Evolutionary conservation across 2,329 filamentous ascomycete species (phyloP).

Genomic region (Teratosphaeria zuluensis): DNA sequence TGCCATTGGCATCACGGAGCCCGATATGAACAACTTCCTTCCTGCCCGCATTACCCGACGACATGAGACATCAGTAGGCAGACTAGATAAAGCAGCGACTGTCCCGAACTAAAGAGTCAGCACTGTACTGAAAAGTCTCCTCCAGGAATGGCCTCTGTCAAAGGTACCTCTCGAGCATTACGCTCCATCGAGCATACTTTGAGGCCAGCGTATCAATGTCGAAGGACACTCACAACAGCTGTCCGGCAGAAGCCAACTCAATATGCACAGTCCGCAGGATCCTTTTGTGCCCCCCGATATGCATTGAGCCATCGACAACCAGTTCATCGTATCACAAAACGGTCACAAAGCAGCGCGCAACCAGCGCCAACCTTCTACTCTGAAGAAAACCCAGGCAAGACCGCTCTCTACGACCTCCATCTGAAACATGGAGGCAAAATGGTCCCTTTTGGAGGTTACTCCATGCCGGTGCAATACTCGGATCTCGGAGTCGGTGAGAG

Average conservation of each 20-base stretch:
- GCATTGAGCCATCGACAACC: not conserved
- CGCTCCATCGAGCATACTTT: not conserved
- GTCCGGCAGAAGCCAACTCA: not conserved
- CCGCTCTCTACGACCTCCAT: slow-evolving; percentile 71
- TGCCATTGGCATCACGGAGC: not conserved
- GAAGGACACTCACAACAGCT: not conserved
- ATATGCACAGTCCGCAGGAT: not conserved
- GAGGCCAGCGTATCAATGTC: not conserved
- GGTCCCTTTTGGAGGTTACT: slow-evolving; percentile 89
- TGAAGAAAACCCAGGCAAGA: slow-evolving; percentile 33
- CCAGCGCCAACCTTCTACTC: slow-evolving; percentile 23
- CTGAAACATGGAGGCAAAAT: slow-evolving; percentile 75
- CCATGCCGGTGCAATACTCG: slow-evolving; percentile 86
- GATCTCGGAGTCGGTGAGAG: slow-evolving; percentile 70
- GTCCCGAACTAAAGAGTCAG: not conserved
- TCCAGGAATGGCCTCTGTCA: not conserved
- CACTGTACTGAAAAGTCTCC: too few relatives aligned
- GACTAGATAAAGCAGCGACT: not conserved
- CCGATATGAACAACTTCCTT: not conserved
- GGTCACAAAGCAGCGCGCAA: slow-evolving; percentile 18
- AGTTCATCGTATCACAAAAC: slow-evolving; percentile 8
- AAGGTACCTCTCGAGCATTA: not conserved
- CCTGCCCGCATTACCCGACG: not conserved
- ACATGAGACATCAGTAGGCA: not conserved
- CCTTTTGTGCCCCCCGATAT: not conserved